phyloP scores from a whole-genome alignment of 2,329 filamentous ascomycete genomes.

The Phialophora macrospora region DNA sequence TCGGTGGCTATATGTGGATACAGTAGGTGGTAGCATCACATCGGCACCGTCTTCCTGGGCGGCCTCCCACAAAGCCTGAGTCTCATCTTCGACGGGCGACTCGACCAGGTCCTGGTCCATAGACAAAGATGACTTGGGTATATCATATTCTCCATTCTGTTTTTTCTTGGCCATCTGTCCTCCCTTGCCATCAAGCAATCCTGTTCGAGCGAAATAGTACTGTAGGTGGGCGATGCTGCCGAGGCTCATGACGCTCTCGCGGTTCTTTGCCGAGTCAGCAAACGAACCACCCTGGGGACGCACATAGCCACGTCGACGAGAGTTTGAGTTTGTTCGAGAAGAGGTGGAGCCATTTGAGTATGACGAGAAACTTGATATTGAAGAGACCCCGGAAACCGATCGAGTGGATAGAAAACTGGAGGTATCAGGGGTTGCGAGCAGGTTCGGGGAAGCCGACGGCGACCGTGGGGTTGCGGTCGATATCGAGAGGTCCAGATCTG shows the following conservation, averaged over 20 bases:
- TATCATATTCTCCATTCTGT: conserved; percentile 52
- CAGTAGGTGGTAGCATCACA: conserved; percentile 91
- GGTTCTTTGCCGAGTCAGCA: conserved; percentile 82
- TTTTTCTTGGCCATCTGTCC: conserved; percentile 77
- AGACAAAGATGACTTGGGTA: conserved; percentile 49
- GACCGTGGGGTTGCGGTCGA: conserved; percentile 24
- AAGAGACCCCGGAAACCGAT: conserved; percentile 54
- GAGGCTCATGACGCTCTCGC: conserved; percentile 93
- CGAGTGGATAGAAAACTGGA: conserved; percentile 43
- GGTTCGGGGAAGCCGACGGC: conserved; percentile 35
- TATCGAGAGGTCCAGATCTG: conserved; percentile 25
- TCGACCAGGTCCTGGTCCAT: conserved; percentile 48
- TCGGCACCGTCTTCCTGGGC: conserved; percentile 70
- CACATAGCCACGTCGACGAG: conserved; percentile 75
- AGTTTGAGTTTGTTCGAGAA: conserved; percentile 50
- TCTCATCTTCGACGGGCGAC: conserved; percentile 61
- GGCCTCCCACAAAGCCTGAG: conserved; percentile 45
- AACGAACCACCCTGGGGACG: conserved; percentile 87
- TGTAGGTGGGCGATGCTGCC: conserved; percentile 97
- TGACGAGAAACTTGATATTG: conserved; percentile 51
- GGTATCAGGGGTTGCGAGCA: conserved; percentile 32
- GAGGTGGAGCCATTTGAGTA: conserved; percentile 51
- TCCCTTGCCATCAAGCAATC: conserved; percentile 89
- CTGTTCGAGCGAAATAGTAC: conserved; percentile 96
- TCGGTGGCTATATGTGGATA: conserved; percentile 90